Conservation (phyloP, 257 asterid species). For the Vinca minor region DNA sequence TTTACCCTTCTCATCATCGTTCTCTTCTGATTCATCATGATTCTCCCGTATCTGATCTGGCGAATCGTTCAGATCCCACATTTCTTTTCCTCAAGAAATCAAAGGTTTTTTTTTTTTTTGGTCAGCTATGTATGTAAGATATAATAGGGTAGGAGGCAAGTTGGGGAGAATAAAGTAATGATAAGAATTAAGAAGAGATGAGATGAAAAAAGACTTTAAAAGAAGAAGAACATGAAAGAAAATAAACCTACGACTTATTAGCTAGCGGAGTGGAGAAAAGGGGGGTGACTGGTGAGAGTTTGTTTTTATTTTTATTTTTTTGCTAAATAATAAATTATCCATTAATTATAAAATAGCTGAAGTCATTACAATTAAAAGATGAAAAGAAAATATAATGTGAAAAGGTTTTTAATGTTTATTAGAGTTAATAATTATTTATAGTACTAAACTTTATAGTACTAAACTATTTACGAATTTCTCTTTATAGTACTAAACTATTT, state of each 20-base stretch:
- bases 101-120: background rate
- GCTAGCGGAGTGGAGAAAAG: background rate
- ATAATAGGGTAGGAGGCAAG: background rate
- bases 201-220: background rate
- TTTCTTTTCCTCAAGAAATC: conserved; percentile 11
- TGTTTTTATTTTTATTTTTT: too few species aligned
- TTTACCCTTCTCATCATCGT: conserved; percentile 50
- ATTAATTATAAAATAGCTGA: too few species aligned
- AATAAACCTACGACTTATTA: conserved; percentile 7
- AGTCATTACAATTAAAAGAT: too few species aligned
- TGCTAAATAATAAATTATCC: too few species aligned
- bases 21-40: conserved; percentile 52
- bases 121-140: too few species aligned
- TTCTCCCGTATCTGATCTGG: conserved; percentile 52
- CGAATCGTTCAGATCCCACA: conserved; percentile 97
- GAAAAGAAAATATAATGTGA: conserved; percentile 4
- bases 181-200: background rate
- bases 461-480: too few species aligned
- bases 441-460: too few species aligned
- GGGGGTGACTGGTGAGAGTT: conserved; percentile 1
- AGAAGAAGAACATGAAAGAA: background rate
- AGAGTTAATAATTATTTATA: too few species aligned
- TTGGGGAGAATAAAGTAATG: conserved; percentile 1
- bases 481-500: too few species aligned
- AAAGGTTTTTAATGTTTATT: background rate